Base-by-base conservation (phyloP, 148 eudicot species). In the Euryodendron excelsum region DNA sequence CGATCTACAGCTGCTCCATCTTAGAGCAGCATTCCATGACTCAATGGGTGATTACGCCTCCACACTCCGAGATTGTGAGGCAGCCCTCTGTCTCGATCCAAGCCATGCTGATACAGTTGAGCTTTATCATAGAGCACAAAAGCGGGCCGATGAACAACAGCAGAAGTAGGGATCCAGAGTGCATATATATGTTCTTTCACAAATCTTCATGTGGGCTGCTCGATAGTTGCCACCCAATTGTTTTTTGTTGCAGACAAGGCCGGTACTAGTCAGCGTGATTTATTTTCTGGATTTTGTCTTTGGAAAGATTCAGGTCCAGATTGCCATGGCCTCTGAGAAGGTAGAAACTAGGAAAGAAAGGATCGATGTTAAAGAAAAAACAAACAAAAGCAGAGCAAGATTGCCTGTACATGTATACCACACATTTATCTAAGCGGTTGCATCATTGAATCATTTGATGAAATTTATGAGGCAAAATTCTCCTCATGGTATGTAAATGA, bases 11-110 rank as follows among this genome's bases (percentile, higher is more conserved):
- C 88, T 90, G 36, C 86, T 90, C 60, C 91, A 90, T 87, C 93
- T 90, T 20, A 85, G 93, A 74, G 93, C 93, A 56, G 91, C 93
- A 71, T 90, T 90, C 81, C 88, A 88, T 3, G 93, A 88, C 50
- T 88, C 91, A 12, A 87, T 90, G 85, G 89, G 93, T 44, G 84
- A 85, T 77, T 21, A 50, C 18, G 47, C 82, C 34, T 82, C 87
- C 69, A 84, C 91, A 62, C 79, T 85, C 70, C 81, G 76, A 79
- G 91, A 88, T 70, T 90, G 93, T 81, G 90, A 90, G 79, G 93
- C 93, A 25, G 91, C 93, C 21, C 93, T 90, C 71, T 88, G 87
- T 82, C 86, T 90, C 4, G 93, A 90, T 76, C 85, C 90, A 20
- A 75, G 66, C 66, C 93, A 90, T 62, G 59, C 77, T 2, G 93